These are phyloP conservation scores for Fusarium falciforme DNA, from an alignment of 2,329 filamentous ascomycete species.

Conservation along the genomic window DNA sequence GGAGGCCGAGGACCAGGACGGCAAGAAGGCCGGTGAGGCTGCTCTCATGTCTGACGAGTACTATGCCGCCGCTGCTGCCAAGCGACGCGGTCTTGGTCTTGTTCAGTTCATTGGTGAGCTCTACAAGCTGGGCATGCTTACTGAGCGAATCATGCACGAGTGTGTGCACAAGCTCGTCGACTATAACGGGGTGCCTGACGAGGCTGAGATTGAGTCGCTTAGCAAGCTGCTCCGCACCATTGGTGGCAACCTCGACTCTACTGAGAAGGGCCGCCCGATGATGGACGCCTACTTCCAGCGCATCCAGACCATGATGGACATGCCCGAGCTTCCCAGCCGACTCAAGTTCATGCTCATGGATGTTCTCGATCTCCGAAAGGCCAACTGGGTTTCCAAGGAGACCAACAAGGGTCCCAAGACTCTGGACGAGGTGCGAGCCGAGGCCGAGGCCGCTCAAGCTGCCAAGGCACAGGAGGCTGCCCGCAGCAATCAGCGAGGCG, in stretches of 20 bases:
- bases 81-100: constrained; percentile 95
- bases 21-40: constrained; percentile 74
- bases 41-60: constrained; percentile 95
- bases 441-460: constrained; percentile 80
- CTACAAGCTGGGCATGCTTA: constrained; percentile 98
- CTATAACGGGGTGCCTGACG: constrained; percentile 91
- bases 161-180: constrained; percentile 98
- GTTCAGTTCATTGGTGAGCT: constrained; percentile 99
- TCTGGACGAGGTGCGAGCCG: constrained; percentile 88
- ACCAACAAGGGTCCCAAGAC: constrained; percentile 96
- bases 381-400: constrained; percentile 88
- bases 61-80: constrained; percentile 91
- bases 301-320: constrained; percentile 84
- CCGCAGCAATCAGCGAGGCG: constrained; percentile 72
- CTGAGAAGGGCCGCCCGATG: constrained; percentile 84
- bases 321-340: constrained; percentile 85
- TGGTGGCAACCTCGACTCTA: constrained; percentile 84
- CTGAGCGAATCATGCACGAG: constrained; percentile 99
- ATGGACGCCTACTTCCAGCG: constrained; percentile 96
- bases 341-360: constrained; percentile 98
- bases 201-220: constrained; percentile 95
- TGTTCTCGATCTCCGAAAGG: constrained; percentile 83
- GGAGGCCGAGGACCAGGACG: constrained; percentile 68
- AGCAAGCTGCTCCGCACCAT: constrained; percentile 93
- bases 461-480: constrained; percentile 83